phyloP scores from a whole-genome alignment of 495 filamentous ascomycete genomes.

The Podospora didyma region DNA sequence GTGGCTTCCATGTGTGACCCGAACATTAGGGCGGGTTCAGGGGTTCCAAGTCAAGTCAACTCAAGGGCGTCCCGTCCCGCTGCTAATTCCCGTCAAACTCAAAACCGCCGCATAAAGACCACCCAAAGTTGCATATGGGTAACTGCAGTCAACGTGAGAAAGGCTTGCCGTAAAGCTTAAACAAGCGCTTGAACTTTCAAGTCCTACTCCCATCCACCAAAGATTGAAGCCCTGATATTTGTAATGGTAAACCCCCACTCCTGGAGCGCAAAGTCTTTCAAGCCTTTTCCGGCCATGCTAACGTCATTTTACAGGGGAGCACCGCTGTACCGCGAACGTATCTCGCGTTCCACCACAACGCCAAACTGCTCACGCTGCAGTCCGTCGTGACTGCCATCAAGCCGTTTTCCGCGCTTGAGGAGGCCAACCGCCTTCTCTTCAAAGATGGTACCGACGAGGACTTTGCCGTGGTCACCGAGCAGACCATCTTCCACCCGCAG shows the following conservation, averaged over 20 bases:
- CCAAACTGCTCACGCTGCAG: slow-evolving; percentile 41
- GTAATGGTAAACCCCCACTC: no score
- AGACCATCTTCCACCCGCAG: slow-evolving; percentile 66
- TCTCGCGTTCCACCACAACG: slow-evolving; percentile 53
- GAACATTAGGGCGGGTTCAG: neutral
- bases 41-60: neutral
- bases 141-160: no score
- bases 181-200: no score
- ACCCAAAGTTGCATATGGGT: no score
- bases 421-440: slow-evolving; percentile 45
- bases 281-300: no score
- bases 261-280: no score
- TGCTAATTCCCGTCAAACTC: neutral
- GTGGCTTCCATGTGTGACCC: no score
- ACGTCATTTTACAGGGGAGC: slow-evolving; percentile 8
- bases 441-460: slow-evolving; percentile 43
- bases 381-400: slow-evolving; percentile 41
- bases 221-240: no score
- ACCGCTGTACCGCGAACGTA: slow-evolving; percentile 35
- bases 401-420: slow-evolving; percentile 42
- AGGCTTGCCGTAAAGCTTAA: no score
- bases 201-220: no score
- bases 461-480: slow-evolving; percentile 50
- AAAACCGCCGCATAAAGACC: no score
- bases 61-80: neutral